phyloP scores from a whole-genome alignment of 495 filamentous ascomycete species.

The Ascobolus immersus region DNA sequence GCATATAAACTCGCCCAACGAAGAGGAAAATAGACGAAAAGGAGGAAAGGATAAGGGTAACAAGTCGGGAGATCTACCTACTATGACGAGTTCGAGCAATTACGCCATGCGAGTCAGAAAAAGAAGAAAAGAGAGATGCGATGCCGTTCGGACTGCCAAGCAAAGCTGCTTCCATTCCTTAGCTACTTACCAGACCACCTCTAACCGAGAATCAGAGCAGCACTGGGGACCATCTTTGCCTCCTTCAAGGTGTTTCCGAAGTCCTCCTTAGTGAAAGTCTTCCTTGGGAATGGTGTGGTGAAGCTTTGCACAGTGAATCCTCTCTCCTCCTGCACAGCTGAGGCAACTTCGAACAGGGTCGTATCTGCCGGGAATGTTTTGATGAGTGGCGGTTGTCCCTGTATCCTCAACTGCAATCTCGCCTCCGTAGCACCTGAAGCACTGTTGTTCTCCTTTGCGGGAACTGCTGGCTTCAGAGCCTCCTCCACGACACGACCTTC shows the following conservation, averaged over 20 bases:
- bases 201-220: conserved; percentile 52
- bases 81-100: too few relatives aligned
- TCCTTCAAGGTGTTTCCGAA: conserved; percentile 84
- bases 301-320: conserved; percentile 42
- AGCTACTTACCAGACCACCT: too few relatives aligned
- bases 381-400: conserved; percentile 32
- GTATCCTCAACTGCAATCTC: conserved; percentile 55
- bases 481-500: conserved; percentile 33
- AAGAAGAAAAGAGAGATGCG: too few relatives aligned
- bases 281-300: conserved; percentile 62
- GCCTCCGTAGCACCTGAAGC: conserved; percentile 44
- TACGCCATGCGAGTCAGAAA: too few relatives aligned
- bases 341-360: conserved; percentile 81
- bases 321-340: conserved; percentile 28
- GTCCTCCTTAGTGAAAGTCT: conserved; percentile 49
- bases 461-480: conserved; percentile 25
- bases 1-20: too few relatives aligned
- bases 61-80: too few relatives aligned
- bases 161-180: too few relatives aligned
- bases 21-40: too few relatives aligned
- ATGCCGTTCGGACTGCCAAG: too few relatives aligned
- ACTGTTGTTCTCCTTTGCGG: background rate
- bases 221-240: conserved; percentile 67
- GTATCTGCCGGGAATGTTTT: conserved; percentile 66
- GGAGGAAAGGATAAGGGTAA: too few relatives aligned